phyloP scores from a whole-genome alignment of 306 rosid species.

The Nissolia schottii region DNA sequence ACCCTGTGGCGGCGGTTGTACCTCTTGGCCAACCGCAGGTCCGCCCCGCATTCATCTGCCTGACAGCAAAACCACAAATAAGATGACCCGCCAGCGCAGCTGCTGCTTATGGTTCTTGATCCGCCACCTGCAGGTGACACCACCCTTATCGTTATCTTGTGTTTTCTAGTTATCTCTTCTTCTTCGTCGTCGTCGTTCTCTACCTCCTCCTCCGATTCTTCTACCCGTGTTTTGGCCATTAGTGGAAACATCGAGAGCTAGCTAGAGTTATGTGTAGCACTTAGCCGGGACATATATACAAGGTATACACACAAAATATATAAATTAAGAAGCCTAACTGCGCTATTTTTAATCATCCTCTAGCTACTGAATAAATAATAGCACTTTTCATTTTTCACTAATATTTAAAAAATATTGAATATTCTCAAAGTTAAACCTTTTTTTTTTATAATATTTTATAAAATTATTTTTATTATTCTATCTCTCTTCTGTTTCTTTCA shows the following conservation, averaged over 20 bases:
- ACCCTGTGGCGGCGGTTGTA: slow-evolving; percentile 34
- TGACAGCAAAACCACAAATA: slow-evolving; percentile 21
- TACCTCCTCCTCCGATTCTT: not conserved
- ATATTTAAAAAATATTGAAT: too few species aligned
- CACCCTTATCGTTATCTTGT: slow-evolving; percentile 21
- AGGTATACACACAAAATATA: not conserved
- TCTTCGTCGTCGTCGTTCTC: not conserved
- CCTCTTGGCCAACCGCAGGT: slow-evolving; percentile 15
- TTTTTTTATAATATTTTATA: too few species aligned
- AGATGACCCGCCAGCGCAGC: too few species aligned
- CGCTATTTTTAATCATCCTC: too few species aligned
- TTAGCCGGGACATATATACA: too few species aligned
- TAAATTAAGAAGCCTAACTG: too few species aligned
- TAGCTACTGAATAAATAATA: too few species aligned
- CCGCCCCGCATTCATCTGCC: slow-evolving; percentile 29
- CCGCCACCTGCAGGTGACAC: not conserved
- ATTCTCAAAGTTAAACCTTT: too few species aligned
- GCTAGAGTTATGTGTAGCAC: not conserved
- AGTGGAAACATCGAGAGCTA: not conserved
- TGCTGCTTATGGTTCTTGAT: not conserved
- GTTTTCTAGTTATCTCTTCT: not conserved
- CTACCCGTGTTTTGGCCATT: not conserved
- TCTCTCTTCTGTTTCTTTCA: too few species aligned
- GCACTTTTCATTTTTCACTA: too few species aligned
- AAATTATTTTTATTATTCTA: too few species aligned